Evolutionary conservation across 2,329 filamentous ascomycete species (phyloP).

Genomic region (Geosmithia putterillii): DNA sequence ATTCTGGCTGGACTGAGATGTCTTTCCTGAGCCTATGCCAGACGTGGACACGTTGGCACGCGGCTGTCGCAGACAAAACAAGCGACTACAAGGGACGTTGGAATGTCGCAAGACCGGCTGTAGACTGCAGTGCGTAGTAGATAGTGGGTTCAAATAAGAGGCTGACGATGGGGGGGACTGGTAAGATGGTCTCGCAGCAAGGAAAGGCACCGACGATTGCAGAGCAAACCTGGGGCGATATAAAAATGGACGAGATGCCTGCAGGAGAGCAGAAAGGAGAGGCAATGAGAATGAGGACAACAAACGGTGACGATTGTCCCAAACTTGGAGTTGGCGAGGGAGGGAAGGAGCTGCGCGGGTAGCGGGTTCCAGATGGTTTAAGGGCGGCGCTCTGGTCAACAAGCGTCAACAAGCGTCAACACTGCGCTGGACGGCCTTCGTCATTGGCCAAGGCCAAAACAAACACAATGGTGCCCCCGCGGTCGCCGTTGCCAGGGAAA

Average conservation of each 20-base stretch:
- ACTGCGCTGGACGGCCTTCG: background rate
- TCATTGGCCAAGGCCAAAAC: conserved; percentile 1
- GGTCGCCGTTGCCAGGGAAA: conserved; percentile 1
- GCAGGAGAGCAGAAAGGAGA: background rate
- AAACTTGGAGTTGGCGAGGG: background rate
- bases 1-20: conserved; percentile 1
- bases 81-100: background rate
- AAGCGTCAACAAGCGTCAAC: background rate
- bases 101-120: conserved; percentile 1
- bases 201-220: background rate
- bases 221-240: background rate
- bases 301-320: background rate
- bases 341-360: background rate
- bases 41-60: background rate
- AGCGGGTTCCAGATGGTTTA: background rate
- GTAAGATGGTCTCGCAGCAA: background rate
- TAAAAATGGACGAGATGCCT: background rate
- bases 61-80: background rate
- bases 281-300: background rate
- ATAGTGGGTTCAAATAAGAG: background rate
- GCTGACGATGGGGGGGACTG: background rate
- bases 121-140: no score
- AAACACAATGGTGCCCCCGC: conserved; percentile 1
- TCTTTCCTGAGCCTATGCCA: background rate
- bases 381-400: background rate